These are phyloP conservation scores for Gracilaria caudata DNA, from an alignment of 23 red algal species.

Conservation along the genomic window DNA sequence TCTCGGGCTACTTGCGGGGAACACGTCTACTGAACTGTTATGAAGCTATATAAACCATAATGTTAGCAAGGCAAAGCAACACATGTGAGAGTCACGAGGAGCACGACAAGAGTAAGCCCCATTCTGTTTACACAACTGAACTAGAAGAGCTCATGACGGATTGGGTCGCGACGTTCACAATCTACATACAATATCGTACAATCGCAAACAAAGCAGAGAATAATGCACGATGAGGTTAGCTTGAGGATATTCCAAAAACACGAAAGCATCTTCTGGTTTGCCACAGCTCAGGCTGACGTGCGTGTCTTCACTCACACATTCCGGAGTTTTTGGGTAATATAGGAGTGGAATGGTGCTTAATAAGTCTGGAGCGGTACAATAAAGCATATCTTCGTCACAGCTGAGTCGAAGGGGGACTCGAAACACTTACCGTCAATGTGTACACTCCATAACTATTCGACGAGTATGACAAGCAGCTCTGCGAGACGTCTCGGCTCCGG, in stretches of 20 bases:
- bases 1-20: too few species aligned
- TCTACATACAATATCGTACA: not conserved
- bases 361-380: constrained; percentile 64
- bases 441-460: constrained; percentile 60
- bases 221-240: not conserved
- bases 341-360: not conserved
- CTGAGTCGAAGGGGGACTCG: not conserved
- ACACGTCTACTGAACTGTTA: too few species aligned
- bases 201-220: not conserved
- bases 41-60: too few species aligned
- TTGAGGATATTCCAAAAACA: not conserved
- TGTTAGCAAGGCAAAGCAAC: not conserved
- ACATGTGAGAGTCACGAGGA: constrained; percentile 41
- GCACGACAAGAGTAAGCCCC: constrained; percentile 71
- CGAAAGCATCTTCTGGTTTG: not conserved
- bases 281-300: constrained; percentile 56
- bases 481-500: constrained; percentile 51
- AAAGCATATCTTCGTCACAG: constrained; percentile 15
- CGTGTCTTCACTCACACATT: constrained; percentile 41
- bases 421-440: constrained; percentile 41
- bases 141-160: not conserved
- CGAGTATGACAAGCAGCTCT: constrained; percentile 54
- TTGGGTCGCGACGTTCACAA: constrained; percentile 54
- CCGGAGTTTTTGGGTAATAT: constrained; percentile 48
- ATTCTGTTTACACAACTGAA: constrained; percentile 46